Base-by-base conservation (phyloP, 2,329 filamentous ascomycete species). In the Clarireedia sp. region DNA sequence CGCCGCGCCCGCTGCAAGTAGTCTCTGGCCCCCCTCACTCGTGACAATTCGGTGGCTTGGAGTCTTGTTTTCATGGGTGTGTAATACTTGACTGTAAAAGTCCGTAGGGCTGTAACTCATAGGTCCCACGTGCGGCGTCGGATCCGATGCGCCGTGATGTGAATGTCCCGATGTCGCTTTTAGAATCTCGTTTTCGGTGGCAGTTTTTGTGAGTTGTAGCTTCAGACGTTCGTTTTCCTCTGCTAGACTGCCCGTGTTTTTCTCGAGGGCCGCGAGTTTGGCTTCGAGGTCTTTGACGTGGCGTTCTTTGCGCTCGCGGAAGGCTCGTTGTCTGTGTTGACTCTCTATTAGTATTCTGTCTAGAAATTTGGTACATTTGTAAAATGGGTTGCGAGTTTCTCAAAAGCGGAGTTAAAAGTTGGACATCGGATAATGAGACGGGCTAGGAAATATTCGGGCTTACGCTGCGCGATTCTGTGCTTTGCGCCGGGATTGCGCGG, bases 231-330 rank as follows among this genome's bases (percentile, higher is more conserved):
- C 89, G 68, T 96, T 96, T 70, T 96, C 91, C 45, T 85, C 82
- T 41, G 85, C 80, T 0, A 94, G 80, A 36, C 81, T 79, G 54
- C 84, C 80, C 51, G 89, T 87, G 49, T 85, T 83, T 57, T 84
- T 82, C 68, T 95, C 87, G 33, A 96, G 82, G 48, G 76, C 78
- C 49, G 82, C 85, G 26, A 97, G 83, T 69, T 95, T 94, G 56
- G 83, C 81, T 72, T 97, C 91, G 23, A 97, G 84, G 59, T 97
- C 90, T 70, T 91, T 91, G 60, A 97, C 90, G 67, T 95, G 91
- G 56, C 85, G 86, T 70, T 97, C 92, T 72, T 97, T 97, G 63
- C 92, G 86, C 72, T 97, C 92, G 58, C 92, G 89, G 71, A 97
- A 97, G 33, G 94, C 92, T 64, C 92, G 86, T 78, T 97, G 94